Evolutionary conservation across 768 basidiomycete genomes (phyloP).

Genomic region (Serendipita indica): DNA sequence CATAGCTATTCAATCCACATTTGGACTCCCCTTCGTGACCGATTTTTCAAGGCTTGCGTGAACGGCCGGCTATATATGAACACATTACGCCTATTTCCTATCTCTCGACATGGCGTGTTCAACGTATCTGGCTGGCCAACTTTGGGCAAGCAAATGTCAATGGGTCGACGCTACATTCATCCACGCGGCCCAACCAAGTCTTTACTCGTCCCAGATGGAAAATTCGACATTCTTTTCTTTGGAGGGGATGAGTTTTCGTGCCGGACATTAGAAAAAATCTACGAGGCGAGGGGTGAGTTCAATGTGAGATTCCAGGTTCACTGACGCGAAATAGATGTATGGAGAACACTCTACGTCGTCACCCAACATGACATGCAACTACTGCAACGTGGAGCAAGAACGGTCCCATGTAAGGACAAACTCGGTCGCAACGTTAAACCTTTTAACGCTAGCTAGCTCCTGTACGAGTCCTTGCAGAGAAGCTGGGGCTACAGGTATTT

Average conservation of each 20-base stretch:
- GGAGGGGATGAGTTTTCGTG: conserved; percentile 86
- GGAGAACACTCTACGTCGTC: conserved; percentile 50
- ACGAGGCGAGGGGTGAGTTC: conserved; percentile 43
- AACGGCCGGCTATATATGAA: too few species aligned
- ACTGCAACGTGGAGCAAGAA: neutral
- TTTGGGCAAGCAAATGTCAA: too few species aligned
- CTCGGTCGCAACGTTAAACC: too few species aligned
- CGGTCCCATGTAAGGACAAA: too few species aligned
- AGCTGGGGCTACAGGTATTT: conserved; percentile 38
- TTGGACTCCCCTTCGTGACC: too few species aligned
- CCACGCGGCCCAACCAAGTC: neutral
- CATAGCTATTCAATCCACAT: too few species aligned
- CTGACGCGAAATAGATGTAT: conserved; percentile 43
- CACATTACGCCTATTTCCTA: too few species aligned
- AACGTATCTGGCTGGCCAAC: too few species aligned
- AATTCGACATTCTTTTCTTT: conserved; percentile 68
- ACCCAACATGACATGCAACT: conserved; percentile 65
- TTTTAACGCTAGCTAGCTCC: conserved; percentile 38
- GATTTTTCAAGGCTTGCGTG: too few species aligned
- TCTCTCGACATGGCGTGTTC: too few species aligned
- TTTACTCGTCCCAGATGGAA: neutral
- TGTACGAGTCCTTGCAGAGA: conserved; percentile 43
- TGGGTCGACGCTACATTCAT: too few species aligned
- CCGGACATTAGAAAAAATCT: conserved; percentile 46
- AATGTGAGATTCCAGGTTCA: neutral